A percentile compares a stretch with the other conserved stretches of the same genome.
phyloP scores from a whole-genome alignment of 805 yeast species.

The Metschnikowia santaceciliae region DNA sequence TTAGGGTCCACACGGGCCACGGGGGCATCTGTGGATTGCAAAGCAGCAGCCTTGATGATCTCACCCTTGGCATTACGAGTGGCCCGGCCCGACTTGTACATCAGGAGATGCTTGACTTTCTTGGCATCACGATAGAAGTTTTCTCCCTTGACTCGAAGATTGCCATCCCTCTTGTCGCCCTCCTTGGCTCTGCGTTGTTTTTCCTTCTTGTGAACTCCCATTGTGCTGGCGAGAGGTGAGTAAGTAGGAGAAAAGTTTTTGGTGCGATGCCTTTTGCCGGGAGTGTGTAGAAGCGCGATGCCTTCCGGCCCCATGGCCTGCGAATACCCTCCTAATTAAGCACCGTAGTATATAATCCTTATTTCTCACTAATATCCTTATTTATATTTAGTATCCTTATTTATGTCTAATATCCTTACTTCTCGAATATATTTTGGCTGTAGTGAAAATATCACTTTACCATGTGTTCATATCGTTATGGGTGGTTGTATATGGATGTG shows the following conservation, averaged over 20 bases:
- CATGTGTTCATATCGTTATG: too few species aligned
- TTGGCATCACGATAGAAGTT: conserved; percentile 94
- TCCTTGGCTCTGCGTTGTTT: conserved; percentile 81
- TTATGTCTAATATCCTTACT: too few species aligned
- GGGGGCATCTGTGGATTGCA: conserved; percentile 85
- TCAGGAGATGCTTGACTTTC: conserved; percentile 80
- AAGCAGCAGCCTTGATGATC: conserved; percentile 76
- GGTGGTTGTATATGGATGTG: too few species aligned
- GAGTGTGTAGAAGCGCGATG: conserved; percentile 1
- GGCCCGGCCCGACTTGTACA: conserved; percentile 92
- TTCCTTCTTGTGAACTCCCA: conserved; percentile 95
- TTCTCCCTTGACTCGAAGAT: conserved; percentile 92
- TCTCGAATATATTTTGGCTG: too few species aligned
- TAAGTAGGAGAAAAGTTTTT: conserved; percentile 1
- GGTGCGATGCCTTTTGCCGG: conserved; percentile 3
- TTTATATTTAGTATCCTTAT: too few species aligned
- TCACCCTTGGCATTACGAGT: conserved; percentile 85
- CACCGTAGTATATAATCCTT: too few species aligned
- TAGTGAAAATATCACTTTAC: too few species aligned
- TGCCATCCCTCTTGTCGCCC: conserved; percentile 80
- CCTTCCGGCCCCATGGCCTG: neutral
- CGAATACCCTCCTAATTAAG: too few species aligned
- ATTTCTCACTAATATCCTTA: too few species aligned
- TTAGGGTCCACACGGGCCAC: conserved; percentile 93
- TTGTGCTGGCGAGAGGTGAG: conserved; percentile 22